Conservation (phyloP, 129 eudicot species). For the Ambrosia trifida region DNA sequence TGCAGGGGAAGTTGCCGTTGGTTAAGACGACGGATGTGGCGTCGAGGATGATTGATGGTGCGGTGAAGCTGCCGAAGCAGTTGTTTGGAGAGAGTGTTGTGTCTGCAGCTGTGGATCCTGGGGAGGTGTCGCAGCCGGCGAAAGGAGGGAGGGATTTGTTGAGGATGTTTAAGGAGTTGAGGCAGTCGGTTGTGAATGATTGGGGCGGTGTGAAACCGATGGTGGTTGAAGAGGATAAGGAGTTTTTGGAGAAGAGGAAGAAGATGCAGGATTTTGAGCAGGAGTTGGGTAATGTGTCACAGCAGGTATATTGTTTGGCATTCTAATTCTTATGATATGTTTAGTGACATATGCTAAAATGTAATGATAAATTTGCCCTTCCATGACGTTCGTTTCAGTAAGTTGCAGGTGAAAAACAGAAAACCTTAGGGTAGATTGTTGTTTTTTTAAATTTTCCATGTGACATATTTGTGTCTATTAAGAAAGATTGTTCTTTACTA, state of each 20-base stretch:
- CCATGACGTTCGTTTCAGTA: not conserved
- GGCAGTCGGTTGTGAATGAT: slow-evolving; percentile 81
- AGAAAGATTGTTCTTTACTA: not conserved
- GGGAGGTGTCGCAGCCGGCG: slow-evolving; percentile 62
- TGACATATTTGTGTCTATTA: not conserved
- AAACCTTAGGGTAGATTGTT: not conserved
- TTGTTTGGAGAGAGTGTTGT: slow-evolving; percentile 55
- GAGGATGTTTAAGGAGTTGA: slow-evolving; percentile 79
- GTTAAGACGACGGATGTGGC: slow-evolving; percentile 58
- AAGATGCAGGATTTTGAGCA: slow-evolving; percentile 71
- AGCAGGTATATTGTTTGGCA: slow-evolving; percentile 45
- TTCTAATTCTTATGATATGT: not conserved
- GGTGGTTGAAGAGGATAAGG: slow-evolving; percentile 83
- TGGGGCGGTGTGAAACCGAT: slow-evolving; percentile 72
- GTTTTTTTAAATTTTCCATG: not conserved
- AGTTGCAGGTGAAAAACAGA: not conserved
- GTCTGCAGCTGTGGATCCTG: slow-evolving; percentile 40
- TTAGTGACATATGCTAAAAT: not conserved
- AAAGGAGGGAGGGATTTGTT: slow-evolving; percentile 86
- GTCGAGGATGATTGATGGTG: slow-evolving; percentile 74
- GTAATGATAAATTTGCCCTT: not conserved
- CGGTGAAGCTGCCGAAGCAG: slow-evolving; percentile 69
- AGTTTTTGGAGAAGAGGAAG: slow-evolving; percentile 67
- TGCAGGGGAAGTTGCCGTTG: slow-evolving; percentile 58
- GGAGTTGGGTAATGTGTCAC: slow-evolving; percentile 64